phyloP scores from a whole-genome alignment of 208 protist species.

The Trypanosomatidae sp. region DNA sequence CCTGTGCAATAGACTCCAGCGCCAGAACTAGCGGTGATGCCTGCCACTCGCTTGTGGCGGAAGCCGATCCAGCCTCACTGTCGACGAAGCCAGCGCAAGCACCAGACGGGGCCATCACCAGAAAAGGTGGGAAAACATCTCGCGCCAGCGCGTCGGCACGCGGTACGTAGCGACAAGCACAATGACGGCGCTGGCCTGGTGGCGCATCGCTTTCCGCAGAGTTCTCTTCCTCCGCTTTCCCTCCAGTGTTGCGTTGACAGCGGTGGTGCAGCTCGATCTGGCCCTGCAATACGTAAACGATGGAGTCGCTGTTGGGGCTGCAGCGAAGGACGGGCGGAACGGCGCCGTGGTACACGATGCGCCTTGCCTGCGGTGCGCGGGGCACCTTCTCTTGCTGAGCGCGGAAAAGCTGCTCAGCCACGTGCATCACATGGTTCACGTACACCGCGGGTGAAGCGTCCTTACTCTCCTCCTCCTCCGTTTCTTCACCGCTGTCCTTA shows the following conservation, averaged over 20 bases:
- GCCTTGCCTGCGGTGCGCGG: slow-evolving; percentile 17
- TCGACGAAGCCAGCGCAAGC: slow-evolving; percentile 18
- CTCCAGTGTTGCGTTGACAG: too few species aligned
- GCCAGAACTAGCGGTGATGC: slow-evolving; percentile 13
- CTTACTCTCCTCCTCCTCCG: background rate
- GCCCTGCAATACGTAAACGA: slow-evolving; percentile 17
- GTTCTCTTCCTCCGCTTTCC: too few species aligned
- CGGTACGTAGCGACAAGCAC: slow-evolving; percentile 8
- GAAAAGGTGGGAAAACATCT: slow-evolving; percentile 19
- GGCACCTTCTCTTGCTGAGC: slow-evolving; percentile 28
- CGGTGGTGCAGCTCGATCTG: slow-evolving; percentile 7
- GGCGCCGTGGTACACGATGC: slow-evolving; percentile 32
- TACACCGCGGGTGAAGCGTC: background rate
- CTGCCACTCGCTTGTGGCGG: slow-evolving; percentile 10
- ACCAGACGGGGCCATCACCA: slow-evolving; percentile 13
- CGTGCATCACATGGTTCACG: background rate
- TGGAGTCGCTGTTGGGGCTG: slow-evolving; percentile 5
- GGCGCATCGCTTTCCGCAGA: too few species aligned
- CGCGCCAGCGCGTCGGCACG: slow-evolving; percentile 6
- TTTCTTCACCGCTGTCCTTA: too few species aligned
- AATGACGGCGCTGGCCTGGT: too few species aligned
- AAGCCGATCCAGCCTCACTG: slow-evolving; percentile 5
- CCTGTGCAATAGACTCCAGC: slow-evolving; percentile 9
- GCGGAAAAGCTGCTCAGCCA: slow-evolving; percentile 14
- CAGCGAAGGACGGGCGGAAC: slow-evolving; percentile 44